Evolutionary conservation across 805 yeast species (phyloP), one percentile per base, ranked within the genome.

Genomic region (Yarrowia sp.): DNA sequence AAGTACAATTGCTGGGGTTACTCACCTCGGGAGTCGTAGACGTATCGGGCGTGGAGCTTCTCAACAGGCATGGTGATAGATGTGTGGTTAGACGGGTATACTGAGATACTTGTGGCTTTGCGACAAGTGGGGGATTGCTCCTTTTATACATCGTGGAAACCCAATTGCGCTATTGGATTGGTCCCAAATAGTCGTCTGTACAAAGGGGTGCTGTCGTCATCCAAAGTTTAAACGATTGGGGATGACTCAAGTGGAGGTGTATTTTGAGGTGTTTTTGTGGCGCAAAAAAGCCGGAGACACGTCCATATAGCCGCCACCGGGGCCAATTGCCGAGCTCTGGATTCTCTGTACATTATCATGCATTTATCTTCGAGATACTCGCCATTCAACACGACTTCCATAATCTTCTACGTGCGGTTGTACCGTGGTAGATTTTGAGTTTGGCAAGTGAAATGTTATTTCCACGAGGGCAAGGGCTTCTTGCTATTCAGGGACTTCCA

Each of bases 21-120:
- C 76, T 42, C 69, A 83, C 98, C 98, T 84, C 99, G 91, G 75
- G 98, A 93, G 84, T 93, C 99, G 88, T 95, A 93, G 81, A 93
- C 97, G 86, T 86, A 89, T 84, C 99, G 92, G 76, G 98, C 90
- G 81, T 84, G 87, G 74, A 92, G 82, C 82, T 93, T 92, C 73
- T 90, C 79, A 76, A 90, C 85, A 74, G 97, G 88, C 96, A 90
- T 90, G 78, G 66, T 72, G 64, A 43, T 32, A 43, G 33, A 43
- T 58, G 50, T 57, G 63, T 58, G 51, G 47, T 47, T 55, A 55
- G 58, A 51, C 45, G 36, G 61, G 61, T 55, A 55, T 55, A 55
- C 61, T 13, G 47, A 41, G 61, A 55, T 55, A 55, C 61, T 55
- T 39, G 61, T 39, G 47, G 13, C 38, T 28, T 31, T 41, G 32